Conservation (phyloP, 2,329 filamentous ascomycete species). For the Diaporthe citrichinensis region DNA sequence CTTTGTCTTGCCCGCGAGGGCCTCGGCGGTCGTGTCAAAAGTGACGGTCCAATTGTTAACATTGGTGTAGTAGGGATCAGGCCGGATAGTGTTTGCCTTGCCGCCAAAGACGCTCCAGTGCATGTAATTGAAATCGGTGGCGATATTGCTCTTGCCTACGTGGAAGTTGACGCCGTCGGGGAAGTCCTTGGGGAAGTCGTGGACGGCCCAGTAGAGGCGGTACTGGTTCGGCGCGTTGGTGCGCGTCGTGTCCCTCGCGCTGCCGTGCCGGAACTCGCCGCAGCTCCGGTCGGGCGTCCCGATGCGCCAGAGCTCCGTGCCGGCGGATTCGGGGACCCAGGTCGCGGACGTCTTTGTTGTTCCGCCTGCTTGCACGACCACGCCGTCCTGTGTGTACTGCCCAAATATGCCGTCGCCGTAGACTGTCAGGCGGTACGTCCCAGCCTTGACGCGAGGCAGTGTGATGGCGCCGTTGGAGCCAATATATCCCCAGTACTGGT, state of each 20-base stretch:
- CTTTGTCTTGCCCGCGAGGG: conserved; percentile 57
- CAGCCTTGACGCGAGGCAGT: conserved; percentile 68
- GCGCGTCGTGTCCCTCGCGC: conserved; percentile 61
- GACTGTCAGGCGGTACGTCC: conserved; percentile 73
- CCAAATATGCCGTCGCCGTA: conserved; percentile 75
- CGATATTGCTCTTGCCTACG: conserved; percentile 65
- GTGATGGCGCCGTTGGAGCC: conserved; percentile 60
- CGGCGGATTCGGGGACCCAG: conserved; percentile 69
- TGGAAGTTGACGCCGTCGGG: conserved; percentile 70
- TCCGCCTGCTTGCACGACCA: conserved; percentile 59
- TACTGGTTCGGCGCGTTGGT: conserved; percentile 68
- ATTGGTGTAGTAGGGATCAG: conserved; percentile 58
- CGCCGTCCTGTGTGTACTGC: conserved; percentile 67
- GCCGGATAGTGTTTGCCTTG: conserved; percentile 61
- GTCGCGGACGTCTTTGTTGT: conserved; percentile 55
- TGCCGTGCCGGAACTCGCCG: conserved; percentile 72
- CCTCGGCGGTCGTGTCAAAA: conserved; percentile 61
- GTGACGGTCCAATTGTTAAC: conserved; percentile 73
- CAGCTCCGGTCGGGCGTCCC: conserved; percentile 73
- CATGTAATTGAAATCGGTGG: conserved; percentile 71
- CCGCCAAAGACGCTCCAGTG: conserved; percentile 76
- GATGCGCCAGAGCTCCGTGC: conserved; percentile 73
- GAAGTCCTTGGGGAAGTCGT: conserved; percentile 72
- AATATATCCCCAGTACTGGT: conserved; percentile 74
- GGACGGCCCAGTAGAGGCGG: conserved; percentile 71